Evolutionary conservation across 176 grass and related monocot genomes (phyloP).

Genomic region (Thinopyrum elongatum): DNA sequence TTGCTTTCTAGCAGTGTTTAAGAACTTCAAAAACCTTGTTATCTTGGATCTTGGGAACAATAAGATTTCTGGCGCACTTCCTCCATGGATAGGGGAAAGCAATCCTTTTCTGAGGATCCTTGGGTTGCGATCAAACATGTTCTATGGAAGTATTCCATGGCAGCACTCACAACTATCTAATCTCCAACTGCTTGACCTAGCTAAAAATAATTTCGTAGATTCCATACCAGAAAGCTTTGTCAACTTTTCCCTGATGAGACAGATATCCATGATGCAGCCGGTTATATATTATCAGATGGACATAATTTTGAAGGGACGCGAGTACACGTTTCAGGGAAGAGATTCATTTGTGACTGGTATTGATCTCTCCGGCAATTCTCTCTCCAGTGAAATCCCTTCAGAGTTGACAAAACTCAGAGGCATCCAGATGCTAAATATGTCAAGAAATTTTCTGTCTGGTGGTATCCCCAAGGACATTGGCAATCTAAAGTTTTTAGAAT

Average conservation of each 20-base stretch:
- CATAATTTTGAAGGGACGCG: too few species aligned
- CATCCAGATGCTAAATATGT: too few species aligned
- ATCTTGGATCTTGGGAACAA: not conserved
- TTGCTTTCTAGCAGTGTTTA: not conserved
- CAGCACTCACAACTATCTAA: not conserved
- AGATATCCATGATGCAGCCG: not conserved
- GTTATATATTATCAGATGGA: not conserved
- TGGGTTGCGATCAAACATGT: slow-evolving; percentile 13
- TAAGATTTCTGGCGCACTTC: not conserved
- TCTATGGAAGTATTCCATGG: not conserved
- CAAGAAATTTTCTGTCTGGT: too few species aligned
- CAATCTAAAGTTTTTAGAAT: too few species aligned
- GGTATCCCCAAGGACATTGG: too few species aligned
- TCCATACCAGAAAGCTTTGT: not conserved
- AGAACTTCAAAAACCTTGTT: not conserved
- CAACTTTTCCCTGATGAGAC: not conserved
- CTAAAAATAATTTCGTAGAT: slow-evolving; percentile 15
- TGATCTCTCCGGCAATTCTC: too few species aligned
- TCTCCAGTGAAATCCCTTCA: too few species aligned
- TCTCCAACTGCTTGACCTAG: slow-evolving; percentile 14
- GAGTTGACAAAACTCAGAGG: too few species aligned
- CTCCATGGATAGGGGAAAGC: slow-evolving; percentile 11
- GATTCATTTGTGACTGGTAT: too few species aligned
- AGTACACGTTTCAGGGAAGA: too few species aligned
- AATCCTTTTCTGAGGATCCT: not conserved